A percentile compares a stretch with the other conserved stretches of the same genome.
These are phyloP conservation scores for Paecilomyces sp. DNA, from an alignment of 2,329 filamentous ascomycete genomes.

Conservation along the genomic window DNA sequence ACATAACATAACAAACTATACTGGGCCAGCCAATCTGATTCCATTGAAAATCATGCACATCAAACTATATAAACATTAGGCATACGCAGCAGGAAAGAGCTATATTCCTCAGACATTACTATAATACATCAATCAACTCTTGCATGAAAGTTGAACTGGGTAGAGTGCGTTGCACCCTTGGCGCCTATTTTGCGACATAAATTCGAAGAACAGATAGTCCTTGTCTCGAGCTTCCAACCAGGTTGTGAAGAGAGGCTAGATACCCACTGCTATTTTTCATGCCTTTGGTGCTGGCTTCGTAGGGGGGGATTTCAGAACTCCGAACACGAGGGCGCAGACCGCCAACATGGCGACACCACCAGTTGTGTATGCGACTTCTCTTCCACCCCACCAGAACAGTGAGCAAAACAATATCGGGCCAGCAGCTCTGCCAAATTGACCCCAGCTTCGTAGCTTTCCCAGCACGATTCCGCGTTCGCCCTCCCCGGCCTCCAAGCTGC, in stretches of 20 bases:
- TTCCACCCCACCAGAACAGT: constrained; percentile 96
- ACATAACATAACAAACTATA: neutral
- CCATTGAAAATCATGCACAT: neutral
- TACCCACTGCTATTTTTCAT: neutral
- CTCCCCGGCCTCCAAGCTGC: constrained; percentile 77
- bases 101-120: neutral
- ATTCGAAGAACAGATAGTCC: neutral
- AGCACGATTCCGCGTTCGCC: constrained; percentile 79
- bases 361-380: constrained; percentile 74
- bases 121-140: neutral
- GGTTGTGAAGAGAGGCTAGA: neutral
- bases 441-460: constrained; percentile 70
- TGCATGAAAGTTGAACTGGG: neutral
- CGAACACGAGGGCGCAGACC: constrained; percentile 65
- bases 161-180: too few species aligned
- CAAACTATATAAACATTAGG: neutral
- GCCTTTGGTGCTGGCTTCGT: neutral
- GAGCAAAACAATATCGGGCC: constrained; percentile 89
- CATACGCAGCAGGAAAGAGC: neutral
- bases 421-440: constrained; percentile 79
- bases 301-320: constrained; percentile 59
- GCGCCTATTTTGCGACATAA: neutral
- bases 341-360: constrained; percentile 73
- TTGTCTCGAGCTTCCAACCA: neutral
- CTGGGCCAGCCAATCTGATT: neutral